Conservation (phyloP, 345 rosid species). For the Gossypium longicalyx region DNA sequence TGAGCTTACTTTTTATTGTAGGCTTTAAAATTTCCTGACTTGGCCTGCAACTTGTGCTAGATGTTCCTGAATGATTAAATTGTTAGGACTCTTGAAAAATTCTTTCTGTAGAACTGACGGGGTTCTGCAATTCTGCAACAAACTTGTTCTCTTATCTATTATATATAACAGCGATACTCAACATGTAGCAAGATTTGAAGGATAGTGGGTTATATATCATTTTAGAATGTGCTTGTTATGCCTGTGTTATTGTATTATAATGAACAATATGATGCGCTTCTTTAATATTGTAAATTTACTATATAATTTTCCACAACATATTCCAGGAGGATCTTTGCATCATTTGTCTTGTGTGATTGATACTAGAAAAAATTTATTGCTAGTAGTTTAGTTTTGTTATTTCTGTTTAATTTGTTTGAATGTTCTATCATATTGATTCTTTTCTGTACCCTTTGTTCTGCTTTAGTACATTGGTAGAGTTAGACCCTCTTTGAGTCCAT, state of each 20-base stretch:
- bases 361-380: neutral
- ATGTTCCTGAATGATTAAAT: neutral
- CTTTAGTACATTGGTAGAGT: neutral
- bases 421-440: neutral
- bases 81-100: neutral
- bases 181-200: neutral
- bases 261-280: neutral
- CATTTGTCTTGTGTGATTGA: neutral
- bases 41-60: neutral
- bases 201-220: neutral
- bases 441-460: neutral
- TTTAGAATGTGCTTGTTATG: neutral
- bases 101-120: neutral
- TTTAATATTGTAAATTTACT: neutral
- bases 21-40: neutral
- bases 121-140: neutral
- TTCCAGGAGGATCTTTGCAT: neutral
- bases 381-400: neutral
- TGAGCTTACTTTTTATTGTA: neutral
- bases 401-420: neutral
- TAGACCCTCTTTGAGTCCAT: slow-evolving; percentile 9
- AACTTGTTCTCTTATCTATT: neutral
- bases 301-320: neutral
- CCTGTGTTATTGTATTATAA: neutral
- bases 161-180: neutral